These are phyloP conservation scores for Heliamphora ciliata DNA, from an alignment of 179 eudicot species.

Conservation along the genomic window DNA sequence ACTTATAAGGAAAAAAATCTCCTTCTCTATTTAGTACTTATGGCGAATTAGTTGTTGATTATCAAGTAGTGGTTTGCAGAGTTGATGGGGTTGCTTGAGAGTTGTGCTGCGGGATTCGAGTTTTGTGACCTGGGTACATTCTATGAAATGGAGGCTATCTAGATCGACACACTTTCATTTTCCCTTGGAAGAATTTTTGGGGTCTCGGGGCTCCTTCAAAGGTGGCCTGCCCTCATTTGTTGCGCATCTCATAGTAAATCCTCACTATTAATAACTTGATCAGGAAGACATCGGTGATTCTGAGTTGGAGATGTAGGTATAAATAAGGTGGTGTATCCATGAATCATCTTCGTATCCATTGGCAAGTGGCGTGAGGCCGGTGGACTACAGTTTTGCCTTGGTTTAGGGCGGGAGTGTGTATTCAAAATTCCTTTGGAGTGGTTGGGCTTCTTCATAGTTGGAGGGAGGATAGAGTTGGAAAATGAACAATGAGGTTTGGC, in stretches of 20 bases:
- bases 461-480: background rate
- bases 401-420: background rate
- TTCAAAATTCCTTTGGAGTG: background rate
- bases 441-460: background rate
- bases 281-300: background rate
- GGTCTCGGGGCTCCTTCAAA: background rate
- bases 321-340: too few species aligned
- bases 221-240: background rate
- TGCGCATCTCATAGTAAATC: background rate
- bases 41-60: background rate
- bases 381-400: background rate
- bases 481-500: background rate
- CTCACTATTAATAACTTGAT: background rate
- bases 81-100: background rate
- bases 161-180: background rate
- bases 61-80: background rate
- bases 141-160: background rate
- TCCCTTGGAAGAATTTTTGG: background rate
- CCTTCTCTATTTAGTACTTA: too few species aligned
- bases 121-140: background rate
- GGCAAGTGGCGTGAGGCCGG: background rate
- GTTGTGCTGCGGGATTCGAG: background rate
- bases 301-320: background rate
- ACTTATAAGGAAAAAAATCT: too few species aligned
- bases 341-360: too few species aligned